phyloP scores from a whole-genome alignment of 148 eudicot genomes.

The Heliamphora exappendiculata region DNA sequence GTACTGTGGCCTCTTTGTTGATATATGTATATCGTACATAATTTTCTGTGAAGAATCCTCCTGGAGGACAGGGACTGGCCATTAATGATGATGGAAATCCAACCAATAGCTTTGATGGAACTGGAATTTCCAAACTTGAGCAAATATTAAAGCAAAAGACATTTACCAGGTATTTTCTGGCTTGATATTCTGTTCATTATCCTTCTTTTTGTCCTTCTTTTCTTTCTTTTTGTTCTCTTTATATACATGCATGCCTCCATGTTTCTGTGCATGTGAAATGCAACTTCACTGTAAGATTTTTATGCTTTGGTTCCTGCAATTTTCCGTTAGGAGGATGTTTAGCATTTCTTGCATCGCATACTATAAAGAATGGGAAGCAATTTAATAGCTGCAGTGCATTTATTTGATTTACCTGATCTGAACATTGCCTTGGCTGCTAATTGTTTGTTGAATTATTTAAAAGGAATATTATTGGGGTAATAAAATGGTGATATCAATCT shows the following conservation, averaged over 20 bases:
- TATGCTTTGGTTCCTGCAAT: not conserved
- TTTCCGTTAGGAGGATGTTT: not conserved
- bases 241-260: not conserved
- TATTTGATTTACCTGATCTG: not conserved
- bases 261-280: not conserved
- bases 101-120: slow-evolving; percentile 12
- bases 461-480: no score
- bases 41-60: slow-evolving; percentile 24
- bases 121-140: slow-evolving; percentile 71
- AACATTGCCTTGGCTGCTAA: not conserved
- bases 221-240: not conserved
- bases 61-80: slow-evolving; percentile 21
- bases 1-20: not conserved
- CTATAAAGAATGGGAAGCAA: not conserved
- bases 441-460: not conserved
- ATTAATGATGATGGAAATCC: slow-evolving; percentile 9
- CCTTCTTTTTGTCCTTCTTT: not conserved
- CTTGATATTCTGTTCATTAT: slow-evolving; percentile 1
- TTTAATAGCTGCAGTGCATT: not conserved
- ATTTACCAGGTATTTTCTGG: slow-evolving; percentile 52
- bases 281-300: not conserved
- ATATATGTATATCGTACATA: not conserved
- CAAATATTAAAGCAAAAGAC: slow-evolving; percentile 68
- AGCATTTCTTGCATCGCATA: not conserved
- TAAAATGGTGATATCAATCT: not conserved